Conservation (phyloP, 495 filamentous ascomycete species). For the Lindgomyces ingoldianus region DNA sequence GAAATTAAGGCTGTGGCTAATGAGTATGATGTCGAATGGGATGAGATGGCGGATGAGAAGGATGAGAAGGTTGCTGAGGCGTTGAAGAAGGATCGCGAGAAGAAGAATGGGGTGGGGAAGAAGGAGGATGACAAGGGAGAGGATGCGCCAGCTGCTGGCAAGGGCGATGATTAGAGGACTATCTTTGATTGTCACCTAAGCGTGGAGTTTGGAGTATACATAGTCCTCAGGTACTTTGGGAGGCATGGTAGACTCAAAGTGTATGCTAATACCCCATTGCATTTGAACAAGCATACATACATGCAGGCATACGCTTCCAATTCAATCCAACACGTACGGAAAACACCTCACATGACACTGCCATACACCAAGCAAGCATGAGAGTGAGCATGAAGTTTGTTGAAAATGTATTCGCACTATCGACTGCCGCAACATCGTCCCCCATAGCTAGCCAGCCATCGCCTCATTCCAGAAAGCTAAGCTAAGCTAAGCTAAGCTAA, state of each 20-base stretch:
- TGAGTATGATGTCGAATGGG: constrained; percentile 94
- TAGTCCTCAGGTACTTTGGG: constrained; percentile 8
- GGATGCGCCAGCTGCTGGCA: constrained; percentile 29
- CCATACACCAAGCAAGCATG: too few relatives aligned
- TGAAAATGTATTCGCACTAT: not conserved
- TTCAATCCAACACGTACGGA: too few relatives aligned
- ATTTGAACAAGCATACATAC: not conserved
- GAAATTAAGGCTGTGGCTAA: constrained; percentile 82
- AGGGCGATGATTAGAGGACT: constrained; percentile 29
- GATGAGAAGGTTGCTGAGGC: constrained; percentile 70
- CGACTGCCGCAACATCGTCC: not conserved
- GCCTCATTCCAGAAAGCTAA: too few relatives aligned
- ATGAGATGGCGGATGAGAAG: constrained; percentile 77
- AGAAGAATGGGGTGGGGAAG: constrained; percentile 50
- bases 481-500: too few relatives aligned
- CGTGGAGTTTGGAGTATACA: not conserved
- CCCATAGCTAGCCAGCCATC: too few relatives aligned
- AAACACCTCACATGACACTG: too few relatives aligned
- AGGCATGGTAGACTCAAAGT: not conserved
- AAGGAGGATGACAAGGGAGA: constrained; percentile 50
- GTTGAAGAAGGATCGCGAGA: constrained; percentile 60
- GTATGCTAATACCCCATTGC: constrained; percentile 7
- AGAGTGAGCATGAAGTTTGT: too few relatives aligned
- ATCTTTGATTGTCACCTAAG: not conserved
- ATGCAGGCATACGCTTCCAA: not conserved